These are phyloP conservation scores for Fraxinus paxiana DNA, from an alignment of 305 asterid genomes.

Conservation along the genomic window DNA sequence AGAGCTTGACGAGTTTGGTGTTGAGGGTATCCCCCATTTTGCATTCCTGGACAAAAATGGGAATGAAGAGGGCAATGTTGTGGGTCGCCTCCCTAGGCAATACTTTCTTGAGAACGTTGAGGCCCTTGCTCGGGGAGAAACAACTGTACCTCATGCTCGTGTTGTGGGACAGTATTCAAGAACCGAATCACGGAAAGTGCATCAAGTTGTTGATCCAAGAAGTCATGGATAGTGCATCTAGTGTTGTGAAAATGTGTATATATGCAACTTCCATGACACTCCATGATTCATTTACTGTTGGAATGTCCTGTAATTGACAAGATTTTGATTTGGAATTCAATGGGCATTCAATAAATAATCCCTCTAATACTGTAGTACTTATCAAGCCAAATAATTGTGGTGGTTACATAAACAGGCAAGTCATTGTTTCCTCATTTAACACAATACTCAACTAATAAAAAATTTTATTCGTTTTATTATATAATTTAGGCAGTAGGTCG, in stretches of 20 bases:
- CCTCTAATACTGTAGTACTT: neutral
- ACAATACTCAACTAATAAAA: neutral
- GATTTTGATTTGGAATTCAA: neutral
- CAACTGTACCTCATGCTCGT: conserved; percentile 78
- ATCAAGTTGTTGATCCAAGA: conserved; percentile 70
- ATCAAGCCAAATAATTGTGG: neutral
- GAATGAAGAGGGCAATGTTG: conserved; percentile 89
- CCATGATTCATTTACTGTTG: neutral
- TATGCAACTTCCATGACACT: neutral
- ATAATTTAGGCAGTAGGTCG: neutral
- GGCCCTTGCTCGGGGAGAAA: conserved; percentile 81
- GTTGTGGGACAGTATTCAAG: conserved; percentile 74
- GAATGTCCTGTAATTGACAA: neutral
- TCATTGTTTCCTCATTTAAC: neutral
- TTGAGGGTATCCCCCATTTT: conserved; percentile 96
- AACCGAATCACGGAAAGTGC: conserved; percentile 62
- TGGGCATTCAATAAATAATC: neutral
- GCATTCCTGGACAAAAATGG: conserved; percentile 83
- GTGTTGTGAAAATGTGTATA: neutral
- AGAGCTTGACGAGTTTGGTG: conserved; percentile 97
- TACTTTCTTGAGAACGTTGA: conserved; percentile 75
- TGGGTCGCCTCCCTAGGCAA: conserved; percentile 77
- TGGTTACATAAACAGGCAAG: neutral
- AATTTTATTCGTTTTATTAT: neutral
- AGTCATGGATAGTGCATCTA: conserved; percentile 56